A percentile compares a stretch with the other conserved stretches of the same genome.
These are phyloP conservation scores for Suillus subaureus DNA, from an alignment of 768 basidiomycete genomes.

Conservation along the genomic window DNA sequence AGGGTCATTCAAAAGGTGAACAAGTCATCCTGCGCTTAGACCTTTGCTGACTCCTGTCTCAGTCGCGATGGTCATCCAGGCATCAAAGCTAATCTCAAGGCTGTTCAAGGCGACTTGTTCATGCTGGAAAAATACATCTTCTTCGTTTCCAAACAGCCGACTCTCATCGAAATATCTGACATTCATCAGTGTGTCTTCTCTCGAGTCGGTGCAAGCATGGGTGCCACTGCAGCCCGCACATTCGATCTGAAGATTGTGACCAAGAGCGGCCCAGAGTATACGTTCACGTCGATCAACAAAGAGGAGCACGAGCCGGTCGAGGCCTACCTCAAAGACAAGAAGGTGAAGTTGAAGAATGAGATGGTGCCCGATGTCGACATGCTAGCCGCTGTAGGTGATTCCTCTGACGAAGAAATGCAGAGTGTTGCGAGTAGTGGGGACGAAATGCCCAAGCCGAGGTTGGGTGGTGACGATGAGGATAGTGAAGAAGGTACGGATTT, in stretches of 20 bases:
- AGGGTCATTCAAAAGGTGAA: constrained; percentile 82
- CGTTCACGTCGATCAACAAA: constrained; percentile 93
- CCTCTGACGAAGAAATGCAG: constrained; percentile 83
- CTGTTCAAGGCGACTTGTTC: constrained; percentile 95
- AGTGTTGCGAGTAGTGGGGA: constrained; percentile 75
- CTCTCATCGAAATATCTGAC: constrained; percentile 86
- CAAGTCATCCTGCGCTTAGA: not conserved
- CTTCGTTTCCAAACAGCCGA: constrained; percentile 96
- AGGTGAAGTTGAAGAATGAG: constrained; percentile 93
- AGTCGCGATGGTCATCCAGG: constrained; percentile 90
- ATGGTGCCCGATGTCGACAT: constrained; percentile 88
- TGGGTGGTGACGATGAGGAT: constrained; percentile 66
- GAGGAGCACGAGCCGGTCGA: constrained; percentile 91
- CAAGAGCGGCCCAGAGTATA: constrained; percentile 82
- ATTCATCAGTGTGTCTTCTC: constrained; percentile 92
- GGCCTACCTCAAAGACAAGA: constrained; percentile 85
- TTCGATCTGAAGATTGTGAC: constrained; percentile 92
- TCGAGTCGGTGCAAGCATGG: constrained; percentile 85
- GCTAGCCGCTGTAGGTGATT: constrained; percentile 61
- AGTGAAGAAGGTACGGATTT: constrained; percentile 63
- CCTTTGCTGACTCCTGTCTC: constrained; percentile 7
- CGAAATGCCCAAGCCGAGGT: constrained; percentile 53
- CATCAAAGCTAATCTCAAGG: constrained; percentile 98
- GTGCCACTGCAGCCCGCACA: constrained; percentile 81
- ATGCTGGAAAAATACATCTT: constrained; percentile 97